Evolutionary conservation across 805 yeast genomes (phyloP).

Genomic region (Pichia scutulata): DNA sequence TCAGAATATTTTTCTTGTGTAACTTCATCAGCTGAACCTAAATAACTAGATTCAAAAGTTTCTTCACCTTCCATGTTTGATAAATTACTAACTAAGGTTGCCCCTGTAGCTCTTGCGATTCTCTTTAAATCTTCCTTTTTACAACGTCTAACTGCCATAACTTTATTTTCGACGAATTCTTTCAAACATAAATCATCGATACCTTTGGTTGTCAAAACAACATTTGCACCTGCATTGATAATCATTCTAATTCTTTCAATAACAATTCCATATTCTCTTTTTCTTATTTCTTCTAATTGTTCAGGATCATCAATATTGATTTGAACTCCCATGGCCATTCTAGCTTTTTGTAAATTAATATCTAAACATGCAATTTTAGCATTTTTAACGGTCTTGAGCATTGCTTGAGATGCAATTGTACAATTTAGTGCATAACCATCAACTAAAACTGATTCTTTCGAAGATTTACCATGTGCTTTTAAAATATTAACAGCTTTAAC

Average conservation of each 20-base stretch:
- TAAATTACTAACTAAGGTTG: constrained; percentile 77
- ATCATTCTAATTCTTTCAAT: constrained; percentile 77
- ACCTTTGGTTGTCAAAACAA: constrained; percentile 87
- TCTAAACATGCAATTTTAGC: constrained; percentile 87
- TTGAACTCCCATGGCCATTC: constrained; percentile 98
- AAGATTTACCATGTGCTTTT: constrained; percentile 94
- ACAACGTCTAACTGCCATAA: constrained; percentile 95
- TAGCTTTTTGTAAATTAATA: constrained; percentile 88
- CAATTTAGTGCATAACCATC: constrained; percentile 95
- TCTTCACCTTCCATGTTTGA: constrained; percentile 95
- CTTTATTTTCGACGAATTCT: constrained; percentile 84
- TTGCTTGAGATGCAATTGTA: constrained; percentile 95
- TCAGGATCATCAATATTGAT: constrained; percentile 96
- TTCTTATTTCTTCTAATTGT: constrained; percentile 76
- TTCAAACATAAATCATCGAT: constrained; percentile 89
- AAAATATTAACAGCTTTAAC: constrained; percentile 93
- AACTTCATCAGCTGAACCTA: constrained; percentile 89
- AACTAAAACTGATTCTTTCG: constrained; percentile 77
- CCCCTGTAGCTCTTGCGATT: constrained; percentile 98
- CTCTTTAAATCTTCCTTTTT: constrained; percentile 93
- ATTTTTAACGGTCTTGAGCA: constrained; percentile 61
- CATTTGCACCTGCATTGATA: constrained; percentile 85
- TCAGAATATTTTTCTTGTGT: constrained; percentile 86
- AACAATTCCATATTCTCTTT: constrained; percentile 80
- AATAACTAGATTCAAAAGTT: constrained; percentile 72